Conservation (phyloP, 2,329 filamentous ascomycete species). For the Purpureocillium lavendulum region DNA sequence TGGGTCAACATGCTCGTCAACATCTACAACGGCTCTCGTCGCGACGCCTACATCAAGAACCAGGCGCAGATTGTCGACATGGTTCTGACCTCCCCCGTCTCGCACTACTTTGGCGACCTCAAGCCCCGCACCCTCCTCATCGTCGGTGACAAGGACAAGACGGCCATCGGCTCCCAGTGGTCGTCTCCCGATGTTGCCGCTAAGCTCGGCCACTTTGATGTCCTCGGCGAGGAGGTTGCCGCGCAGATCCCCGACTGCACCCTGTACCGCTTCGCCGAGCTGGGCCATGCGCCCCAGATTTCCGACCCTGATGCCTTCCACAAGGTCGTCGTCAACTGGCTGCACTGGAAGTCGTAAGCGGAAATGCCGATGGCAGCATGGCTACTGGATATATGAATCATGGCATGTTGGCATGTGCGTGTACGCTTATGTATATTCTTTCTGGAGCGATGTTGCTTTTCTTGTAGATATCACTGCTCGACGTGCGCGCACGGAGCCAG, state of each 20-base stretch:
- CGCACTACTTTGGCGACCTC: slow-evolving; percentile 39
- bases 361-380: too few relatives aligned
- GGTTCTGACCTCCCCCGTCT: slow-evolving; percentile 43
- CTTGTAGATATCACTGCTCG: too few relatives aligned
- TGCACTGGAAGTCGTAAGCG: slow-evolving; percentile 13
- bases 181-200: slow-evolving; percentile 32
- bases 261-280: slow-evolving; percentile 35
- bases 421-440: too few relatives aligned
- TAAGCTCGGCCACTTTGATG: slow-evolving; percentile 38
- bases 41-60: slow-evolving; percentile 32
- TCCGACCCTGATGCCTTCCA: slow-evolving; percentile 40
- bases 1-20: slow-evolving; percentile 48
- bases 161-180: slow-evolving; percentile 47
- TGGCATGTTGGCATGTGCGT: too few relatives aligned
- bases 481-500: too few relatives aligned
- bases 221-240: slow-evolving; percentile 37
- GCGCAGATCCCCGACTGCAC: slow-evolving; percentile 33
- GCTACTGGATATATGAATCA: too few relatives aligned
- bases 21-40: slow-evolving; percentile 37
- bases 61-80: slow-evolving; percentile 45
- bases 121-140: slow-evolving; percentile 37
- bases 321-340: slow-evolving; percentile 34
- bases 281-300: slow-evolving; percentile 46
- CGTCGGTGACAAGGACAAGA: slow-evolving; percentile 43
- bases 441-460: too few relatives aligned